Conservation (phyloP, 805 yeast species). For the Saturnispora besseyi region DNA sequence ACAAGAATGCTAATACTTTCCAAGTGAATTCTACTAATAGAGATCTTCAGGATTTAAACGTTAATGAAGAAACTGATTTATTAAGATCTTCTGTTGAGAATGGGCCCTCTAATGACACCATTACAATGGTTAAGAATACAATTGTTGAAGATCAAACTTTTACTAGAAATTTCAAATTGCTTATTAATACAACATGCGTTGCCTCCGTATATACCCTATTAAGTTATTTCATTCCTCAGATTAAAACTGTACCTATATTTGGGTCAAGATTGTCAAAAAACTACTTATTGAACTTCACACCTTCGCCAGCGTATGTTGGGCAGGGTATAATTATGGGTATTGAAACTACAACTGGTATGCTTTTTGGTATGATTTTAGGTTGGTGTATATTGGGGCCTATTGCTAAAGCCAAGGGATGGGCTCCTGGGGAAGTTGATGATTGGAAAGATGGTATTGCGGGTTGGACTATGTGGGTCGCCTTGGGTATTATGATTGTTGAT, state of each 20-base stretch:
- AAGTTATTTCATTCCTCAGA: slow-evolving; percentile 64
- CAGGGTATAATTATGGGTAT: slow-evolving; percentile 98
- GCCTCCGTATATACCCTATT: slow-evolving; percentile 67
- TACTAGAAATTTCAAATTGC: slow-evolving; percentile 48
- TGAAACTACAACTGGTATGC: slow-evolving; percentile 84
- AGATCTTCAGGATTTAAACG: background rate
- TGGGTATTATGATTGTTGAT: slow-evolving; percentile 91
- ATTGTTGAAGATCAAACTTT: slow-evolving; percentile 24
- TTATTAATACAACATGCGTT: slow-evolving; percentile 50
- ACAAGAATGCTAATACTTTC: no score
- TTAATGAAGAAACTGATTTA: background rate
- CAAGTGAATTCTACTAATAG: background rate
- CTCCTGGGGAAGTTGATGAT: slow-evolving; percentile 80
- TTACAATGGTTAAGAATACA: background rate
- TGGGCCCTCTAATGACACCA: background rate
- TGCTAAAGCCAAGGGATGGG: slow-evolving; percentile 68
- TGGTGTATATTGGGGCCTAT: slow-evolving; percentile 90
- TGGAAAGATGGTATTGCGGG: slow-evolving; percentile 95
- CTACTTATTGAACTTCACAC: slow-evolving; percentile 84
- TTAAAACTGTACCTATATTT: slow-evolving; percentile 66
- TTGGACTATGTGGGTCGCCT: slow-evolving; percentile 92
- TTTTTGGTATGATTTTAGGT: slow-evolving; percentile 80
- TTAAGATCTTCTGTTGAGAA: background rate
- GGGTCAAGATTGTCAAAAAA: slow-evolving; percentile 52
- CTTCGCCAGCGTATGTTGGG: slow-evolving; percentile 95